These are phyloP conservation scores for Orbilia javanica DNA, from an alignment of 2,329 filamentous ascomycete species.

Conservation along the genomic window DNA sequence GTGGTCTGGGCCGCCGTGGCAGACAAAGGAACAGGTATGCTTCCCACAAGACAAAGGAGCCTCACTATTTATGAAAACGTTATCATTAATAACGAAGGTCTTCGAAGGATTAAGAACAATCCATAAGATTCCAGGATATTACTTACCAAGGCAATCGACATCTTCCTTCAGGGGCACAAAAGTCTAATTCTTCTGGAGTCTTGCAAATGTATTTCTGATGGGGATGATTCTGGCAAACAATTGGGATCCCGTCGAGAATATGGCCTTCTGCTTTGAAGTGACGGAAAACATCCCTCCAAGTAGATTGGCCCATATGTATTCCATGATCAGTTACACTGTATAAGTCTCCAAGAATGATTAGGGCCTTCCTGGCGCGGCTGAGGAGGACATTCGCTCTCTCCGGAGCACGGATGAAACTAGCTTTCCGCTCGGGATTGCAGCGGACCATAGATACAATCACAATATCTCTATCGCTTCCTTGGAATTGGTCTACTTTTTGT, in stretches of 20 bases:
- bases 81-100: neutral
- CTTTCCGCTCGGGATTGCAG: constrained; percentile 74
- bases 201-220: constrained; percentile 68
- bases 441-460: constrained; percentile 77
- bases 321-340: constrained; percentile 71
- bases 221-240: constrained; percentile 74
- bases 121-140: neutral
- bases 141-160: constrained; percentile 74
- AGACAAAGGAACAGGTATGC: constrained; percentile 73
- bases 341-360: constrained; percentile 79
- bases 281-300: constrained; percentile 72
- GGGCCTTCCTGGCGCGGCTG: constrained; percentile 73
- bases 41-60: constrained; percentile 70
- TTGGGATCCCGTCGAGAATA: constrained; percentile 73
- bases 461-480: constrained; percentile 81
- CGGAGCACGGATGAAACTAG: constrained; percentile 70
- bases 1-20: constrained; percentile 75
- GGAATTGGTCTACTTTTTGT: constrained; percentile 71
- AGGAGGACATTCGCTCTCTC: constrained; percentile 75
- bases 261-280: constrained; percentile 65
- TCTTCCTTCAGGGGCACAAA: constrained; percentile 76
- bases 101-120: neutral
- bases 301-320: constrained; percentile 71
- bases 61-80: constrained; percentile 65
- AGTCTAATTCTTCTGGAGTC: constrained; percentile 72